Base-by-base conservation (phyloP, 1,284 basidiomycete genomes). In the Austroboletus niveus region DNA sequence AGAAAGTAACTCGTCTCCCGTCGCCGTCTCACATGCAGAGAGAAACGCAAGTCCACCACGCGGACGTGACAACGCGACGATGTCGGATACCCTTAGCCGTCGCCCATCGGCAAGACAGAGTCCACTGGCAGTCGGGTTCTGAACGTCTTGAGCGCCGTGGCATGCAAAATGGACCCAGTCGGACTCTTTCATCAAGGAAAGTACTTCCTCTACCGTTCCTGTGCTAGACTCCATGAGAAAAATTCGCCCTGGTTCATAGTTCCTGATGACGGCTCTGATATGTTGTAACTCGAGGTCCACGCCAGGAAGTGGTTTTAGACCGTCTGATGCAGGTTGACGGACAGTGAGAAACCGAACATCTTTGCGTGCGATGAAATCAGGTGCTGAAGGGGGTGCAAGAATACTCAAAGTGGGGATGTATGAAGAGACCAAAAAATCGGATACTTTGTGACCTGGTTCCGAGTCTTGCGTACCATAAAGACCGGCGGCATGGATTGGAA, bases 291-390 rank as follows among this genome's bases (percentile, higher is more conserved):
- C 53, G 8, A 11, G 11, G 5, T 15, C n/a, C 4, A 44, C 54
- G n/a, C 54, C 54, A 3, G 41, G 54, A 42, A 54, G 54, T 15
- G 5, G n/a, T 12, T 6, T 8, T 35, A 5, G 34, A 15, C 34
- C 34, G 9, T 35, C 34, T 4, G 34, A 35, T 35, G 27, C 5
- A 17, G 44, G 46, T 20, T 54, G 54, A 5, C n/a, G 17, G 10
- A 56, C 48, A 11, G 24, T 29, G 0, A 54, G 46, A 11, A 51
- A 5, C 4, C 11, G 34, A 6, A 35, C 34, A 35, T 35, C 10
- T 9, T n/a, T 7, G 2, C 34, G 4, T 12, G 34, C 6, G 4
- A 4, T n/a, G 34, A 11, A 5, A n/a, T 35, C 14, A 14, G 10
- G 34, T 15, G 3, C 34, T 14, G 34, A 6, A 3, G 11, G 15